These are phyloP conservation scores for Tricholomella constricta DNA, from an alignment of 768 basidiomycete genomes.

Conservation along the genomic window DNA sequence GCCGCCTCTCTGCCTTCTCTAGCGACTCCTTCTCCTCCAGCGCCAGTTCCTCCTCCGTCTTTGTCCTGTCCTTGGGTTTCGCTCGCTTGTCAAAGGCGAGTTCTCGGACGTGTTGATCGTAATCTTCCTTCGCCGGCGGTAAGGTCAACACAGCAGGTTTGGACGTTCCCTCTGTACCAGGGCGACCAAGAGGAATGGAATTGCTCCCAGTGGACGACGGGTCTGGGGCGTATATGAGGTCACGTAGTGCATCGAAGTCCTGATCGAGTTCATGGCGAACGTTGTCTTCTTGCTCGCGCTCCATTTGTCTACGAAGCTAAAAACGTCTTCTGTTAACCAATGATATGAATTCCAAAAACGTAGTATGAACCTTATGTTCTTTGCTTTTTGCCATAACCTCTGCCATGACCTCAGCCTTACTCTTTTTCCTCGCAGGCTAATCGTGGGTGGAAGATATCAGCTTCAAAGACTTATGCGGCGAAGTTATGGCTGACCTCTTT, in stretches of 20 bases:
- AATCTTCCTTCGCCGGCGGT: constrained; percentile 55
- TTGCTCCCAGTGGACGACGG: constrained; percentile 45
- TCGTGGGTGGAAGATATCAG: background rate
- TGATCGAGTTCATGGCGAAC: constrained; percentile 87
- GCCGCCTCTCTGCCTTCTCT: constrained; percentile 80
- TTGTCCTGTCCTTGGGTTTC: constrained; percentile 92
- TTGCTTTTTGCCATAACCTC: constrained; percentile 99
- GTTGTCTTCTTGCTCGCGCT: constrained; percentile 83
- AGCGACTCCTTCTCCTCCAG: constrained; percentile 84
- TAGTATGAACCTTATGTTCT: constrained; percentile 72
- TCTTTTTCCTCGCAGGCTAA: constrained; percentile 83
- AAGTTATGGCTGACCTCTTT: constrained; percentile 38
- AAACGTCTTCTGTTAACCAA: background rate
- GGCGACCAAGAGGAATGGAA: constrained; percentile 32
- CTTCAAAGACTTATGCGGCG: background rate
- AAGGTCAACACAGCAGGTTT: constrained; percentile 19
- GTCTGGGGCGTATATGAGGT: constrained; percentile 64
- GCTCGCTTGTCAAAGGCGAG: constrained; percentile 93
- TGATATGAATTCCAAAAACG: constrained; percentile 11
- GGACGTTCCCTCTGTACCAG: constrained; percentile 16
- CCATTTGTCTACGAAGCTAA: constrained; percentile 85
- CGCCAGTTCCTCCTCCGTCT: constrained; percentile 94
- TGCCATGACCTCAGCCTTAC: constrained; percentile 95
- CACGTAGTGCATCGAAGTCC: constrained; percentile 80
- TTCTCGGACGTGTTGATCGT: constrained; percentile 90